These are phyloP conservation scores for Saccharomycopsis synnaedendra DNA, from an alignment of 805 yeast species.

Conservation along the genomic window DNA sequence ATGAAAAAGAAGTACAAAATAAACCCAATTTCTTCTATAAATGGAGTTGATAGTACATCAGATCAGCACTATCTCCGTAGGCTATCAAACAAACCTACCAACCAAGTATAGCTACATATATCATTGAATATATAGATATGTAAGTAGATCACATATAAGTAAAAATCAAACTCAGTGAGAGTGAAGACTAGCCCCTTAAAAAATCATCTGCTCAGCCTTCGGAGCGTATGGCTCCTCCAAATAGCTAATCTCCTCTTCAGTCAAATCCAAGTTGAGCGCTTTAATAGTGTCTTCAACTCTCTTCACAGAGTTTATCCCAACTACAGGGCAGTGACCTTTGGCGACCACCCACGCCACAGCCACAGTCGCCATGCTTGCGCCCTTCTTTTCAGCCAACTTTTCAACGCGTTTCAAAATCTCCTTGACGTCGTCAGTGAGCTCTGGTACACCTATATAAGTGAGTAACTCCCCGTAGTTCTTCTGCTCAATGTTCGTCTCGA, in stretches of 20 bases:
- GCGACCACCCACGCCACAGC: constrained; percentile 41
- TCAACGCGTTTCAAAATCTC: constrained; percentile 39
- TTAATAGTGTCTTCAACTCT: constrained; percentile 41
- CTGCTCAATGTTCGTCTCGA: not conserved
- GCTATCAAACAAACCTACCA: too few relatives aligned
- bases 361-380: constrained; percentile 40
- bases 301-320: constrained; percentile 36
- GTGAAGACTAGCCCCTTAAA: too few relatives aligned
- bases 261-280: constrained; percentile 30
- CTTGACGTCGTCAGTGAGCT: constrained; percentile 20
- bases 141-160: too few relatives aligned
- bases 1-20: too few relatives aligned
- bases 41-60: too few relatives aligned
- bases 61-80: too few relatives aligned
- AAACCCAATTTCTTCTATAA: too few relatives aligned
- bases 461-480: too few relatives aligned
- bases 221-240: constrained; percentile 5
- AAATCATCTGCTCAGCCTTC: too few relatives aligned
- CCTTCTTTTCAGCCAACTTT: constrained; percentile 34
- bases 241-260: constrained; percentile 14
- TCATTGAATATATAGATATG: too few relatives aligned
- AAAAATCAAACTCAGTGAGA: too few relatives aligned
- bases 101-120: too few relatives aligned
- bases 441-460: constrained; percentile 16
- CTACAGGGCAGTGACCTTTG: constrained; percentile 43